Conservation (phyloP, 2,329 filamentous ascomycete species). For the Fusarium subtropicale region DNA sequence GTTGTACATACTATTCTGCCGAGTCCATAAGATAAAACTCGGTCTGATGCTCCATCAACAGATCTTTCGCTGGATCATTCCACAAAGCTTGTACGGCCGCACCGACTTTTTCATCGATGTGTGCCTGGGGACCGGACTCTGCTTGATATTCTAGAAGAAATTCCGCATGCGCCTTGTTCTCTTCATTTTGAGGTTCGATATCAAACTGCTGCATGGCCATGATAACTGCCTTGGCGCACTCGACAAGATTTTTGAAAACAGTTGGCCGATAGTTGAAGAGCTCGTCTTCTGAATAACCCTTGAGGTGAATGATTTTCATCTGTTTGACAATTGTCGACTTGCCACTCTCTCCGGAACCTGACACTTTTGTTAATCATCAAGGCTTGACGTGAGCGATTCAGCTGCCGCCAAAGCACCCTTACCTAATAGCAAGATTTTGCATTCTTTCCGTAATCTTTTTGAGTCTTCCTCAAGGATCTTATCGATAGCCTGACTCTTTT, state of each 20-base stretch:
- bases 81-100: conserved; percentile 87
- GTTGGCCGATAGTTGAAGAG: conserved; percentile 93
- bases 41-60: conserved; percentile 90
- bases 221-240: conserved; percentile 95
- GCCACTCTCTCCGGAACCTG: conserved; percentile 97
- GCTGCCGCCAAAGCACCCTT: conserved; percentile 51
- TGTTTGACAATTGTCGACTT: conserved; percentile 99
- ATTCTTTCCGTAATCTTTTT: conserved; percentile 91
- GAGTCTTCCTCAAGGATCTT: conserved; percentile 94
- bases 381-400: not conserved
- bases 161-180: conserved; percentile 78
- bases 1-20: conserved; percentile 84
- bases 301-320: conserved; percentile 99
- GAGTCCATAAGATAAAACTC: conserved; percentile 99
- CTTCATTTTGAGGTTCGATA: conserved; percentile 78
- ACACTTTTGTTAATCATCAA: conserved; percentile 35
- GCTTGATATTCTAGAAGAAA: conserved; percentile 90
- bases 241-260: conserved; percentile 97
- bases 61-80: conserved; percentile 86
- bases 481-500: conserved; percentile 96
- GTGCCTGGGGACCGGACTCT: conserved; percentile 88
- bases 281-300: conserved; percentile 95
- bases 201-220: conserved; percentile 92
- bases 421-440: conserved; percentile 98
- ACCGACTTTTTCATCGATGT: conserved; percentile 83